Base-by-base conservation (phyloP, 2,329 filamentous ascomycete species). In the Daldinia sp. region DNA sequence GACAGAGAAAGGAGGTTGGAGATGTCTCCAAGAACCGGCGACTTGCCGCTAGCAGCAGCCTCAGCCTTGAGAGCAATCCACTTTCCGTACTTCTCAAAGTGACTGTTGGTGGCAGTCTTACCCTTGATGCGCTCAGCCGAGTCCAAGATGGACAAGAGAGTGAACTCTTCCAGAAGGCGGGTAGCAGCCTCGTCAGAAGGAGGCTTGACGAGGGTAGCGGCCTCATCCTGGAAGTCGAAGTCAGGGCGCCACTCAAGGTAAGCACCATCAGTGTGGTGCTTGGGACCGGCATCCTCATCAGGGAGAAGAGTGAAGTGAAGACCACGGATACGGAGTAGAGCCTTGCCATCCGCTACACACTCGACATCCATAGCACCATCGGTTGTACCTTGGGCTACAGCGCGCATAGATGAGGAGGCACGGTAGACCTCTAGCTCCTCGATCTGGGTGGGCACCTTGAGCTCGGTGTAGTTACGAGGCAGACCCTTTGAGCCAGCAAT, bases 361-460 rank as follows among this genome's bases (percentile, higher is more conserved):
- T 45, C 48, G 5, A 59, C 56, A 29, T 52, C 13, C 45, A 52
- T 58, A 35, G 30, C 17, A 17, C 34, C 27, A 27, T 52, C 35
- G 15, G 17, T 35, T 1, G 55, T 19, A 15, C 17, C 19, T 15
- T 41, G 13, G 10, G 55, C 55, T 2, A 52, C 47, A 15, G 55
- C 55, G 17, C 34, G 32, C 49, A 59, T 59, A 0, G 32, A 47
- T 17, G 48, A 13, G 27, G 49, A 25, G 15, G 23, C 47, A 23
- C 34, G 47, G 43, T 34, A 59, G 1, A 59, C 56, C 25, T 59
- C 48, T 9, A 59, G 56, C 21, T 59, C 56, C 11, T 59, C 56
- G 15, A 59, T 59, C 35, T 30, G 8, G 1, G 56, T 59, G 13
- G 56, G 56, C 13, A 59, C 49, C 27, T 47, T 47, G 6, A 59